Percentiles rank a stretch among this genome's conserved stretches.
Conservation (phyloP, 129 eudicot species). For the Lactuca sativa region DNA sequence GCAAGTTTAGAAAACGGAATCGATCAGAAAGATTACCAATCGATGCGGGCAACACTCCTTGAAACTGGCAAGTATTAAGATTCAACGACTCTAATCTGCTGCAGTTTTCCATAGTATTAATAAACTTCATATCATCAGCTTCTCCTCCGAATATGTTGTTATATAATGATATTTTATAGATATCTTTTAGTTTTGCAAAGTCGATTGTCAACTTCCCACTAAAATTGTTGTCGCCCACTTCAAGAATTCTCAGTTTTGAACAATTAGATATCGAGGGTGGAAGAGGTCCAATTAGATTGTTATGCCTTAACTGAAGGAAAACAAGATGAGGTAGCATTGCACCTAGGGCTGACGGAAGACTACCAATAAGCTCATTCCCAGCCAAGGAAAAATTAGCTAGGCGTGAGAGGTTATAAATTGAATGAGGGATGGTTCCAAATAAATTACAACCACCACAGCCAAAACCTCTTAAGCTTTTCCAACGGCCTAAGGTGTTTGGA, state of each 20-base stretch:
- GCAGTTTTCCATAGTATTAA: not conserved
- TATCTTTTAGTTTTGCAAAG: constrained; percentile 17
- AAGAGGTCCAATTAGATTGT: not conserved
- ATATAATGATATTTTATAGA: not conserved
- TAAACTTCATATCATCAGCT: constrained; percentile 16
- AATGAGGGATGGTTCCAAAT: constrained; percentile 9
- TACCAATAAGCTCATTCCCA: constrained; percentile 4
- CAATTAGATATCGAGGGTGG: not conserved
- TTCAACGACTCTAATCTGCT: not conserved
- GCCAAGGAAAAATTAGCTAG: not conserved
- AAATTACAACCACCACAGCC: not conserved
- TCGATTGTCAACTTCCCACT: constrained; percentile 1
- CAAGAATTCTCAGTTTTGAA: not conserved
- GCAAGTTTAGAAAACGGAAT: no score
- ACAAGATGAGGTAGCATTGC: not conserved
- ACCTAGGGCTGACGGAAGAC: not conserved
- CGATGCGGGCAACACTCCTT: constrained; percentile 23
- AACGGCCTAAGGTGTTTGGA: not conserved
- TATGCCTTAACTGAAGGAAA: not conserved
- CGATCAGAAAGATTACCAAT: not conserved
- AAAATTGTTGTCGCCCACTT: not conserved
- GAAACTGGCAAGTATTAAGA: constrained; percentile 13
- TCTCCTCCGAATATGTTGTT: not conserved
- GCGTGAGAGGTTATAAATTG: constrained; percentile 11
- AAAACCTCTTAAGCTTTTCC: not conserved